A percentile compares a stretch with the other conserved stretches of the same genome.
Conservation (phyloP, 805 yeast genomes). For the Lachancea sp. region DNA sequence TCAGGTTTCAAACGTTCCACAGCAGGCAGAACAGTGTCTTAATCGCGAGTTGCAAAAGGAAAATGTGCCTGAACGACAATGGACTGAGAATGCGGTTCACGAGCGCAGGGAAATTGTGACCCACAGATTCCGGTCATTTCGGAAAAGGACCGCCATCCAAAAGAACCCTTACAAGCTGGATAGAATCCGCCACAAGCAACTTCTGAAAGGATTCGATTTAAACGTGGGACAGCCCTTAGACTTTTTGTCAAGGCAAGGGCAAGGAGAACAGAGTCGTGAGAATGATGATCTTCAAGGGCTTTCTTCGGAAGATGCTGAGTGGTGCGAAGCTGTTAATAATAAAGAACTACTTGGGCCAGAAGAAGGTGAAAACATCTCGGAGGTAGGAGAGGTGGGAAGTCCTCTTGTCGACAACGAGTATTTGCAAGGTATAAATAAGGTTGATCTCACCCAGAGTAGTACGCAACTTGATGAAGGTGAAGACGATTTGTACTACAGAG, state of each 20-base stretch:
- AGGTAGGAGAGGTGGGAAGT: neutral
- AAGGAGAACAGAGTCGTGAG: neutral
- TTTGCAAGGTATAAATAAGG: too few species aligned
- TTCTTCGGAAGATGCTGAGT: neutral
- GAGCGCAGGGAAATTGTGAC: neutral
- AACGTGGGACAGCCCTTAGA: neutral
- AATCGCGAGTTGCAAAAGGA: neutral
- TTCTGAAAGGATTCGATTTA: conserved; percentile 28
- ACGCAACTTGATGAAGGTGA: neutral
- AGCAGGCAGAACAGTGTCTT: neutral
- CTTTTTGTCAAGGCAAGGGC: neutral
- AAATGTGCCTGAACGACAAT: neutral
- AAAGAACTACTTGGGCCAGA: neutral
- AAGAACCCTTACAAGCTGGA: conserved; percentile 33
- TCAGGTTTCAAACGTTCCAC: neutral
- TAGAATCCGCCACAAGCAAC: conserved; percentile 28
- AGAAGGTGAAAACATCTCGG: too few species aligned
- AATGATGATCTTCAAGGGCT: neutral
- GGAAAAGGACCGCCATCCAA: conserved; percentile 33
- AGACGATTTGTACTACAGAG: conserved; percentile 22
- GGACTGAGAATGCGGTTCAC: neutral
- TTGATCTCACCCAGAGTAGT: neutral
- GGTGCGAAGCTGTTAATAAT: neutral
- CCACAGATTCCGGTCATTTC: conserved; percentile 17
- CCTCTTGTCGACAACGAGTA: neutral